A percentile compares a stretch with the other conserved stretches of the same genome.
phyloP scores from a whole-genome alignment of 495 filamentous ascomycete species.

The Podospora sp. region DNA sequence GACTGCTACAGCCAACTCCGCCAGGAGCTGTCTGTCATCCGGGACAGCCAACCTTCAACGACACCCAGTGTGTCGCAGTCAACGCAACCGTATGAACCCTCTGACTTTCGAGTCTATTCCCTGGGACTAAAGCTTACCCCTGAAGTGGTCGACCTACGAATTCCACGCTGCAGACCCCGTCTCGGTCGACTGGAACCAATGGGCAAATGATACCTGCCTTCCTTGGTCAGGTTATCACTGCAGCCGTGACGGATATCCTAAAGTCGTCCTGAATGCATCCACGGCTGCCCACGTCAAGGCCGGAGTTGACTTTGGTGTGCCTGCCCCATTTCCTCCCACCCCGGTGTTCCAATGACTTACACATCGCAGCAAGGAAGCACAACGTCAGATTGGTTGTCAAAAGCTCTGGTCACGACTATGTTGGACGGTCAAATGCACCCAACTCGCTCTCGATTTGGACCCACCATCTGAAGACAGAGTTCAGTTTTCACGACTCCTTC shows the following conservation, averaged over 20 bases:
- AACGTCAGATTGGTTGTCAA: conserved; percentile 65
- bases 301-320: conserved; percentile 7
- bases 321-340: too few relatives aligned
- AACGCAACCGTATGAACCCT: conserved; percentile 13
- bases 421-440: conserved; percentile 55
- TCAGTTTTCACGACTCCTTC: conserved; percentile 44
- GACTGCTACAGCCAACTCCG: conserved; percentile 54
- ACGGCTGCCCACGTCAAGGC: conserved; percentile 26
- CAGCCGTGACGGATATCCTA: conserved; percentile 49
- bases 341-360: background rate
- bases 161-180: conserved; percentile 44
- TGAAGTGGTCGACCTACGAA: conserved; percentile 37
- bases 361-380: conserved; percentile 44
- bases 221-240: conserved; percentile 39
- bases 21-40: conserved; percentile 60
- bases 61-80: conserved; percentile 38
- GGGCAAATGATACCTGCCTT: conserved; percentile 50
- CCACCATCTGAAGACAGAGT: conserved; percentile 43
- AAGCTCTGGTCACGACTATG: conserved; percentile 63
- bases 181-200: conserved; percentile 46
- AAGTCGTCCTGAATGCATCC: conserved; percentile 52
- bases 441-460: conserved; percentile 58
- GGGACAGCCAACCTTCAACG: conserved; percentile 38
- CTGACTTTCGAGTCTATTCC: background rate
- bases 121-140: background rate